These are phyloP conservation scores for Mycena leptocephala DNA, from an alignment of 768 basidiomycete species.

Conservation along the genomic window DNA sequence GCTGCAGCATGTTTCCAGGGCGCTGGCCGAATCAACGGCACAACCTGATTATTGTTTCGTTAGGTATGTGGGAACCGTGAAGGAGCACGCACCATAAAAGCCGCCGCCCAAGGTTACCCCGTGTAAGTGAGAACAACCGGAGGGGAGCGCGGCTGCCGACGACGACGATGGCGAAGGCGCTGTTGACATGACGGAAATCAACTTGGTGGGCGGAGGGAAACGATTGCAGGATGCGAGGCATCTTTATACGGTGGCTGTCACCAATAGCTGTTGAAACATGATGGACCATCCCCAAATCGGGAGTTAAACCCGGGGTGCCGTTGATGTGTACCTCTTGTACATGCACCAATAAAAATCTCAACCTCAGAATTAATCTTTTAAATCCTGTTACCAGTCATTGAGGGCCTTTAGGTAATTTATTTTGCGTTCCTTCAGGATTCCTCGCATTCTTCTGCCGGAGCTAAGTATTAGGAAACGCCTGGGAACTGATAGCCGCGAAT, in stretches of 20 bases:
- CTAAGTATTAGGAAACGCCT: too few relatives aligned
- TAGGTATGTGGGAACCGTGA: background rate
- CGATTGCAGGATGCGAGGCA: background rate
- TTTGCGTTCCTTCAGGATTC: too few relatives aligned
- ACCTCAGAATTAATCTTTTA: too few relatives aligned
- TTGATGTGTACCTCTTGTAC: too few relatives aligned
- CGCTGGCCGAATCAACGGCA: background rate
- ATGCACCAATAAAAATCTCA: too few relatives aligned
- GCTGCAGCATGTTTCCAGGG: background rate
- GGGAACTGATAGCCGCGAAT: background rate
- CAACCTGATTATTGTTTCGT: background rate
- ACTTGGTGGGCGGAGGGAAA: background rate
- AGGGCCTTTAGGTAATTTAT: too few relatives aligned
- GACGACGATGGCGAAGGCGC: background rate
- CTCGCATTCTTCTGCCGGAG: too few relatives aligned
- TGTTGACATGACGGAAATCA: conserved; percentile 1
- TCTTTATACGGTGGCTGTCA: background rate
- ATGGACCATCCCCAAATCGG: too few relatives aligned
- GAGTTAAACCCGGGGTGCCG: too few relatives aligned
- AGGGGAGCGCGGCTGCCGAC: conserved; percentile 3
- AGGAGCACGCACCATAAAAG: background rate
- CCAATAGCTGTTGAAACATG: too few relatives aligned
- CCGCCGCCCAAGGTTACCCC: background rate
- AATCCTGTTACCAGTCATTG: too few relatives aligned
- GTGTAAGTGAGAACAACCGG: background rate